Evolutionary conservation across 371 early-diverging fungal species (phyloP), one percentile per base, ranked within the genome.

Genomic region (Actinomortierella wolfii): DNA sequence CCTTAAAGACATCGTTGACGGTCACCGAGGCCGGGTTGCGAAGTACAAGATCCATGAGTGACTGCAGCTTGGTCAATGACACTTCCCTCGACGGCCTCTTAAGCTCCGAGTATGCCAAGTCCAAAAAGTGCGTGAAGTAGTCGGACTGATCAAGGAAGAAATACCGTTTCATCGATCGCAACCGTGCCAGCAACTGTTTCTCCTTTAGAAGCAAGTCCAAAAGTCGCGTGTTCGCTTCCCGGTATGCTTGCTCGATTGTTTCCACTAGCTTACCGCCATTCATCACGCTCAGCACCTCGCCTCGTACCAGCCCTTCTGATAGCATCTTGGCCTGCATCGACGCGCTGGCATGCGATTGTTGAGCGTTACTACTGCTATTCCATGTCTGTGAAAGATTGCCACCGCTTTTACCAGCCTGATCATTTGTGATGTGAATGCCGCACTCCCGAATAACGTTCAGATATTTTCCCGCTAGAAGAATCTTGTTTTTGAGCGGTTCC

Each of bases 131-230:
- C 0, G 92, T 92, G 46, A 98, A 70, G 64, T 91, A 98, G 67
- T 97, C 98, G 3, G 95, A 89, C 67, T 92, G 93, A 64, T 95
- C 95, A 54, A 97, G 81, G 51, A 98, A 83, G 57, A 96, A 91
- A 76, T 93, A 97, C 34, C 89, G 92, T 76, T 98, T 98, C 28
- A 96, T 76, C 1, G 96, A 95, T 28, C 89, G 68, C 61, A 95
- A 74, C 26, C 93, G 80, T n/a, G 79, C 82, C n/a, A 89, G 68
- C 11, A 95, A 75, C 44, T 91, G 78, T 21, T 89, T 79, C 23
- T 91, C 89, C 54, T 87, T 81, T 21, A 92, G 60, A 9, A 95
- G 76, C 24, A 92, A 51, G 49, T 86, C 81, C 25, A 95, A 61
- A 15, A 95, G 73, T 3, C 86, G 83, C 49, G 80, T 78, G 70